Evolutionary conservation across 495 filamentous ascomycete species (phyloP), one percentile per base, ranked within the genome.

Genomic region (Aspergillus sclerotioniger): DNA sequence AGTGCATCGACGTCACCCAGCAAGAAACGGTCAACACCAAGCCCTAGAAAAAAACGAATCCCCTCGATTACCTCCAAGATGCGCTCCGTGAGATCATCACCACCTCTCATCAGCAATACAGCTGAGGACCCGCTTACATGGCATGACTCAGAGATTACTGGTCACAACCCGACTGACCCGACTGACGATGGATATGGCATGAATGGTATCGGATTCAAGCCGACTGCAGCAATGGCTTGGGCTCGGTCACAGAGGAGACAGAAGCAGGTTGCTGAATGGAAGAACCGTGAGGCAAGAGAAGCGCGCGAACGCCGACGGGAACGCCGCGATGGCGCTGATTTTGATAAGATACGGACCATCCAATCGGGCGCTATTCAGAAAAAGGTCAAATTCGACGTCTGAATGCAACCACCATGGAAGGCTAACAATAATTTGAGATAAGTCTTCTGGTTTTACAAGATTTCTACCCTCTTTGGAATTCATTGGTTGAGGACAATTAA

Each of bases 141-240:
- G 91, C 87, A 85, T 64, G 88, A 91, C 59, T 78, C 86, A 54
- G 91, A 96, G 62, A 93, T 95, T 59, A 95, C 91, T 0, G 85
- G 91, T 16, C 88, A 94, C 66, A 80, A 88, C 61, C 86, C 87
- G 3, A 80, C 80, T 31, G 89, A 91, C 67, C 86, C 85, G 39
- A 84, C 81, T 54, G 89, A 91, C 61, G 88, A 91, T 70, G 88
- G 88, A 25, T 88, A 88, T 35, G 88, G 88, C 37, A 90, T 91
- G 61, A 90, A 95, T 70, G 93, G 93, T 13, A 88, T 98, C 65
- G 93, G 92, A 1, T 97, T 96, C 72, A 87, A 84, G 60, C 93
- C 93, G 0, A 97, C 91, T 8, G 81, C 92, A 16, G 88, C 89
- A 32, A 85, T 92, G 31, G 92, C 91, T 1, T 87, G 90, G 69